Evolutionary conservation across 352 stramenopile species (phyloP), one percentile per base, ranked within the genome.

Genomic region (Globisporangium camurandrum): DNA sequence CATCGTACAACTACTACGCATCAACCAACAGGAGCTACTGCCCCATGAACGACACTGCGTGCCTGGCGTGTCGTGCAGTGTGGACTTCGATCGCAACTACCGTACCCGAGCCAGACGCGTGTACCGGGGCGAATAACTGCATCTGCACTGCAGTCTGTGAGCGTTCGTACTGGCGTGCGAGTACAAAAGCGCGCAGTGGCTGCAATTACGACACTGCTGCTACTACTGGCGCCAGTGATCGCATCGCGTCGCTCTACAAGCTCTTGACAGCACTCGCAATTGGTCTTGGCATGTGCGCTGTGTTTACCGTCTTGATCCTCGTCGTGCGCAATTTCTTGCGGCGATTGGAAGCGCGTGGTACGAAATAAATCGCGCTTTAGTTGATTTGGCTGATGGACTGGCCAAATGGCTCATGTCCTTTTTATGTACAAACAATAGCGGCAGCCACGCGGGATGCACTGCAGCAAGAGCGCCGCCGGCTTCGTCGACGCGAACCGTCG

Each of bases 11-110:
- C 61, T 79, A 61, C 54, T 84, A 71, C 53, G 62, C 67, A 17
- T 71, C 67, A 0, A 64, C 51, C 26, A 81, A 84, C 61, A 71
- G 65, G 1, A 71, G 60, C 0, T 84, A 84, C 51, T 84, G 72
- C 49, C 58, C 64, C 10, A 26, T 49, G 9, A 61, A 9, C 9
- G 67, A 77, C 36, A 38, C 43, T 1, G 55, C 52, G 0, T 77
- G 67, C 37, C 28, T 41, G 2, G 34, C 62, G 6, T 77, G 64
- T 19, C 41, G 12, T 7, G 12, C 30, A 7, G 12, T 7, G 33
- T 12, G 46, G 42, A n/a, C 54, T 42, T 49, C 39, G 34, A 40
- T 2, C 27, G 8, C 30, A 34, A 34, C 30, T 34, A 12, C 12
- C 8, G 8, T 17, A 12, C 37, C 40, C 2, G 27, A 16, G 6